These are phyloP conservation scores for Calophaca sinica DNA, from an alignment of 306 rosid species.

Conservation along the genomic window DNA sequence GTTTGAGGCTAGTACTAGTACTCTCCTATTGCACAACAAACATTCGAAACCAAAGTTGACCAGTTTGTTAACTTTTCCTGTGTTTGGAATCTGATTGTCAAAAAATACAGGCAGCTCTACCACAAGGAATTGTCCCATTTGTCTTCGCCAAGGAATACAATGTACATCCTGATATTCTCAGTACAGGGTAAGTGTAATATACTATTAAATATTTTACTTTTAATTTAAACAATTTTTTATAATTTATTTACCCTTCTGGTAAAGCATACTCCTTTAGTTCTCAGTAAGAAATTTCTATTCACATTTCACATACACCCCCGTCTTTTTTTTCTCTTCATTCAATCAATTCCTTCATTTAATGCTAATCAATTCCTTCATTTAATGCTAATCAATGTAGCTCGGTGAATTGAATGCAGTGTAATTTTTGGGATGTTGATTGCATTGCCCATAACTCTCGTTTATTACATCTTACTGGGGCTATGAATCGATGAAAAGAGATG, in stretches of 20 bases:
- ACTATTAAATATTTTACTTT: too few species aligned
- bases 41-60: conserved; percentile 34
- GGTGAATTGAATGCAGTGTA: conserved; percentile 65
- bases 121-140: conserved; percentile 99
- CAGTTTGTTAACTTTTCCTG: conserved; percentile 36
- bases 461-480: conserved; percentile 90
- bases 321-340: background rate
- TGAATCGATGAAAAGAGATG: conserved; percentile 47
- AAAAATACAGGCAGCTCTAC: conserved; percentile 89
- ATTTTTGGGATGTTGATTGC: conserved; percentile 94
- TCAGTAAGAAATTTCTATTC: background rate
- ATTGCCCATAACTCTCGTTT: conserved; percentile 86
- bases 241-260: too few species aligned
- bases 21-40: conserved; percentile 27
- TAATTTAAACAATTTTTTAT: too few species aligned
- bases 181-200: conserved; percentile 74
- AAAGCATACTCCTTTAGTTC: too few species aligned
- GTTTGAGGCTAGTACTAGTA: too few species aligned
- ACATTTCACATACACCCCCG: too few species aligned
- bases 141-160: conserved; percentile 96
- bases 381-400: conserved; percentile 10
- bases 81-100: conserved; percentile 38
- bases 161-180: conserved; percentile 93
- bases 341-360: background rate
- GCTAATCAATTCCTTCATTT: conserved; percentile 4